These are phyloP conservation scores for Raddia distichophylla DNA, from an alignment of 176 grass and related monocot genomes.

Conservation along the genomic window DNA sequence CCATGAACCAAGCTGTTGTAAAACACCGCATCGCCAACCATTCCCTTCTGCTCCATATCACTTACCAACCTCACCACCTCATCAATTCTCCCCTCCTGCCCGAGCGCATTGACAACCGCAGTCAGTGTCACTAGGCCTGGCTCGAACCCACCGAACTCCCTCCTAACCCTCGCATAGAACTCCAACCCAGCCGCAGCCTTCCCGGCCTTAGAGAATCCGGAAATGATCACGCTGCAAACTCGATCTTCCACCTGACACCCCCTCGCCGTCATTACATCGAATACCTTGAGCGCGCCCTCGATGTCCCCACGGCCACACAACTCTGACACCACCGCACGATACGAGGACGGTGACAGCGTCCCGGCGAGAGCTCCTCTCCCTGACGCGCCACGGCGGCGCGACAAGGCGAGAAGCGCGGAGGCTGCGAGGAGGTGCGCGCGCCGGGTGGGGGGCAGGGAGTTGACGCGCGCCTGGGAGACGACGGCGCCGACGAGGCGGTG, in stretches of 20 bases:
- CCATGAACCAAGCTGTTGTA: conserved; percentile 63
- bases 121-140: conserved; percentile 65
- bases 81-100: conserved; percentile 51
- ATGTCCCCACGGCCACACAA: conserved; percentile 52
- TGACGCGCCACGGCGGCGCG: conserved; percentile 31
- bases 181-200: conserved; percentile 43
- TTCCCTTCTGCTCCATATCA: conserved; percentile 54
- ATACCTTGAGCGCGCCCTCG: conserved; percentile 58
- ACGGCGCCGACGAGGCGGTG: conserved; percentile 46
- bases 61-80: conserved; percentile 47
- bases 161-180: conserved; percentile 56
- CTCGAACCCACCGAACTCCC: conserved; percentile 44
- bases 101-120: conserved; percentile 46
- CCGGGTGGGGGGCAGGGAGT: conserved; percentile 39
- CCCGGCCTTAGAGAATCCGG: conserved; percentile 54
- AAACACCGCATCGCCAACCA: conserved; percentile 56
- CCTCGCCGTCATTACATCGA: conserved; percentile 55
- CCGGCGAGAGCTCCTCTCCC: conserved; percentile 36
- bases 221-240: conserved; percentile 69
- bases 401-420: conserved; percentile 37
- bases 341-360: conserved; percentile 30
- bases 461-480: conserved; percentile 45
- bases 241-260: conserved; percentile 55
- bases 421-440: conserved; percentile 45
- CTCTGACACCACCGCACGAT: conserved; percentile 35